Percentiles rank a stretch among this genome's conserved stretches.
phyloP scores from a whole-genome alignment of 1,139 yeast genomes.

The Pichia sp. region DNA sequence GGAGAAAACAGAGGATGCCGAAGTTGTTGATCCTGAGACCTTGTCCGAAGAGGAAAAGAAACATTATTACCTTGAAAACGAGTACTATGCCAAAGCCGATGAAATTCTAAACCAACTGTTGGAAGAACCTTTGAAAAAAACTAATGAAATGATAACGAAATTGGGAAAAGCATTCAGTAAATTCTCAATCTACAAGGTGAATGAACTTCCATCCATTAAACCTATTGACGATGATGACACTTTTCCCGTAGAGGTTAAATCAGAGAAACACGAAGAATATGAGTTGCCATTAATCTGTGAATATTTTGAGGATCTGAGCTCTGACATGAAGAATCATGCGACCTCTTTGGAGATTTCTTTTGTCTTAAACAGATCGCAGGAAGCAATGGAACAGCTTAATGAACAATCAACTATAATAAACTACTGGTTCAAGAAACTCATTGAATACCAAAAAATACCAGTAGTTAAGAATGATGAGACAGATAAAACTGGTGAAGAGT shows the following conservation, averaged over 20 bases:
- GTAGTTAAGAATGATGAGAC: conserved; percentile 38
- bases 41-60: conserved; percentile 20
- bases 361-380: conserved; percentile 16
- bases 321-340: conserved; percentile 14
- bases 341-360: conserved; percentile 17
- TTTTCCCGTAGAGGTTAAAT: not conserved
- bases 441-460: conserved; percentile 38
- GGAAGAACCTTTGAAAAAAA: conserved; percentile 28
- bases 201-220: conserved; percentile 5
- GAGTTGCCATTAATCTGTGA: conserved; percentile 5
- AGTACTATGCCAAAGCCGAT: conserved; percentile 29
- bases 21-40: conserved; percentile 19
- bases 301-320: not conserved
- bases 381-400: conserved; percentile 42
- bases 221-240: conserved; percentile 12
- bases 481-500: conserved; percentile 65
- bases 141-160: conserved; percentile 22
- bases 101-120: conserved; percentile 23
- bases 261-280: not conserved
- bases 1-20: not conserved
- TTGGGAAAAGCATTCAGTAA: conserved; percentile 15
- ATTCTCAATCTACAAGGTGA: conserved; percentile 10
- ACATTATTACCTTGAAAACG: conserved; percentile 26
- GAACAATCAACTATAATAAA: conserved; percentile 55
- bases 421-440: conserved; percentile 47